Evolutionary conservation across 1,139 yeast genomes (phyloP).

Genomic region (Candida neerlandica): DNA sequence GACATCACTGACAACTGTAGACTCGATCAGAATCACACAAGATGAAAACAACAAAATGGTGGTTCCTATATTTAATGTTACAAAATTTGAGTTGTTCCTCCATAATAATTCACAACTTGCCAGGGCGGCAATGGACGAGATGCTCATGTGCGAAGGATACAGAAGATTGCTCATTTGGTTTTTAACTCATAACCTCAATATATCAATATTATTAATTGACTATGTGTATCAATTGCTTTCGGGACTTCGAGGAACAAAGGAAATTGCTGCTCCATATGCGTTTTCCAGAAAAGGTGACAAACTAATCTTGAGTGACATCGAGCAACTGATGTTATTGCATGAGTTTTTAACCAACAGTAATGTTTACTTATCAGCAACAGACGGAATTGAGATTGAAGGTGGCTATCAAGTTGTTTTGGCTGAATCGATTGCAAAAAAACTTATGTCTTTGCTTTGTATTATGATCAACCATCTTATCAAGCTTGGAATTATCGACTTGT

Average conservation of each 20-base stretch:
- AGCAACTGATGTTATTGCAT: slow-evolving; percentile 66
- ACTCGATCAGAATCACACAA: slow-evolving; percentile 26
- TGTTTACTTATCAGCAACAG: slow-evolving; percentile 47
- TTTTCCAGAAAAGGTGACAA: slow-evolving; percentile 58
- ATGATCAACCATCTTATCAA: slow-evolving; percentile 57
- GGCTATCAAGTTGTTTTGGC: slow-evolving; percentile 39
- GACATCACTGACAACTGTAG: slow-evolving; percentile 36
- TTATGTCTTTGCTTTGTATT: slow-evolving; percentile 58
- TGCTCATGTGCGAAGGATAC: slow-evolving; percentile 65
- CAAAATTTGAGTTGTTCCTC: slow-evolving; percentile 41
- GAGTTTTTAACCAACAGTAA: slow-evolving; percentile 63
- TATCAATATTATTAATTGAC: slow-evolving; percentile 52
- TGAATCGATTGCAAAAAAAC: slow-evolving; percentile 49
- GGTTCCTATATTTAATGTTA: slow-evolving; percentile 46
- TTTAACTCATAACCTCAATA: slow-evolving; percentile 59
- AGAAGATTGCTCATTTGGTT: slow-evolving; percentile 69
- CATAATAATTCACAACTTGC: slow-evolving; percentile 46
- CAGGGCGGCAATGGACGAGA: slow-evolving; percentile 62
- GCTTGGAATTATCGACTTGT: slow-evolving; percentile 46
- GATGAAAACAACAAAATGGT: slow-evolving; percentile 30
- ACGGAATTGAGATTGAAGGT: slow-evolving; percentile 38
- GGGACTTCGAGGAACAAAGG: slow-evolving; percentile 51
- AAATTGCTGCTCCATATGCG: slow-evolving; percentile 29
- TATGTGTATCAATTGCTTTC: slow-evolving; percentile 62
- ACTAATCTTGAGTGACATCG: slow-evolving; percentile 55